Evolutionary conservation across 768 basidiomycete genomes (phyloP).

Genomic region (Leccinum boreale): DNA sequence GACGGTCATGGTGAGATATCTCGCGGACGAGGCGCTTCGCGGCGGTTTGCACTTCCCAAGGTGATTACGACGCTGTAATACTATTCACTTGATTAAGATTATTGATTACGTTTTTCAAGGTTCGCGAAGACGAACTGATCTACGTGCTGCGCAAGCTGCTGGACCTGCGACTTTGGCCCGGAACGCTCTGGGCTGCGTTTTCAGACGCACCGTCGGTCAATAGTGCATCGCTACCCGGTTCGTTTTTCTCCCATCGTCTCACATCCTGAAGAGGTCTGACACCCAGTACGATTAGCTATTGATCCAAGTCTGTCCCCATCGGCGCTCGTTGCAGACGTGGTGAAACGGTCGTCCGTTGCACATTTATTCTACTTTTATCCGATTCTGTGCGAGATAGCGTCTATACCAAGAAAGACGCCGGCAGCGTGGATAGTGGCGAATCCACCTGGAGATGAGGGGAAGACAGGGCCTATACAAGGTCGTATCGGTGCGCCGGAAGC

Average conservation of each 20-base stretch:
- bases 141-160: conserved; percentile 80
- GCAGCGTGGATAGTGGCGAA: conserved; percentile 53
- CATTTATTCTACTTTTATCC: conserved; percentile 90
- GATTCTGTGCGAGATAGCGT: conserved; percentile 73
- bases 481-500: conserved; percentile 22
- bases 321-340: conserved; percentile 62
- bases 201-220: conserved; percentile 61
- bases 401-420: conserved; percentile 66
- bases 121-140: conserved; percentile 84
- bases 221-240: conserved; percentile 57
- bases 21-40: conserved; percentile 83
- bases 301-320: conserved; percentile 48
- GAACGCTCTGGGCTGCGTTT: conserved; percentile 72
- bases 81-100: neutral
- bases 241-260: conserved; percentile 11
- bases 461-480: conserved; percentile 4
- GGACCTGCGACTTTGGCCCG: conserved; percentile 67
- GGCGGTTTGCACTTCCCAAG: conserved; percentile 87
- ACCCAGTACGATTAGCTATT: conserved; percentile 20
- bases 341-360: conserved; percentile 66
- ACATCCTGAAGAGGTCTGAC: neutral
- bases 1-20: conserved; percentile 61
- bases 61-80: conserved; percentile 40
- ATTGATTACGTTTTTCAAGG: conserved; percentile 39
- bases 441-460: conserved; percentile 10